Conservation (phyloP, 345 rosid genomes). For the Acer saccharum region DNA sequence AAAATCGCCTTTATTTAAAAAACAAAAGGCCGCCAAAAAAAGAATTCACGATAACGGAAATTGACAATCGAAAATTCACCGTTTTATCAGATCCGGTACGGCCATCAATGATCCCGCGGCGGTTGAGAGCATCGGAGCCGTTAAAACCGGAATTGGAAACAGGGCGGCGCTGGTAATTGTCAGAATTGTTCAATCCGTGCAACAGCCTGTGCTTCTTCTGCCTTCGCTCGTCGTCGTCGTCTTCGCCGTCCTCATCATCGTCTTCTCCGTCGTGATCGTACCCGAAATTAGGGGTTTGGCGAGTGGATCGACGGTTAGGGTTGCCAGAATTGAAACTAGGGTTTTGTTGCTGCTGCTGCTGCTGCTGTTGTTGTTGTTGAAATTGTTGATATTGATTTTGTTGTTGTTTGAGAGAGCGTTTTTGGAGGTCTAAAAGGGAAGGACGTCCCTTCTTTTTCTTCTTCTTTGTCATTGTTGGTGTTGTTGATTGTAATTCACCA, state of each 20-base stretch:
- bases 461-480: slow-evolving; percentile 56
- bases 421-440: slow-evolving; percentile 88
- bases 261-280: slow-evolving; percentile 22
- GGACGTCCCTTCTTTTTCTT: slow-evolving; percentile 99
- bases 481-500: slow-evolving; percentile 47
- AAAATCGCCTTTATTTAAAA: not conserved
- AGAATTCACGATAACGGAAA: slow-evolving; percentile 2
- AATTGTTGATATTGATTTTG: slow-evolving; percentile 37
- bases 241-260: slow-evolving; percentile 20
- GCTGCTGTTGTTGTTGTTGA: slow-evolving; percentile 33
- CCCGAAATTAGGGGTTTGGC: slow-evolving; percentile 49
- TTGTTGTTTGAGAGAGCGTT: slow-evolving; percentile 80
- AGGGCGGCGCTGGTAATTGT: slow-evolving; percentile 28
- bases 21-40: not conserved
- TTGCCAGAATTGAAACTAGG: slow-evolving; percentile 43
- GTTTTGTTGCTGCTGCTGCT: slow-evolving; percentile 33
- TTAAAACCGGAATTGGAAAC: slow-evolving; percentile 27
- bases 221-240: slow-evolving; percentile 73
- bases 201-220: slow-evolving; percentile 76
- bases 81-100: slow-evolving; percentile 57
- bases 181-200: slow-evolving; percentile 54
- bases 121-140: slow-evolving; percentile 43
- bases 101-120: slow-evolving; percentile 39
- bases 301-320: slow-evolving; percentile 51
- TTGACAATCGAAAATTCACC: slow-evolving; percentile 37